Evolutionary conservation across 140 eudicot genomes (phyloP), one percentile per base, ranked within the genome.

Genomic region (Flaveria floridana): DNA sequence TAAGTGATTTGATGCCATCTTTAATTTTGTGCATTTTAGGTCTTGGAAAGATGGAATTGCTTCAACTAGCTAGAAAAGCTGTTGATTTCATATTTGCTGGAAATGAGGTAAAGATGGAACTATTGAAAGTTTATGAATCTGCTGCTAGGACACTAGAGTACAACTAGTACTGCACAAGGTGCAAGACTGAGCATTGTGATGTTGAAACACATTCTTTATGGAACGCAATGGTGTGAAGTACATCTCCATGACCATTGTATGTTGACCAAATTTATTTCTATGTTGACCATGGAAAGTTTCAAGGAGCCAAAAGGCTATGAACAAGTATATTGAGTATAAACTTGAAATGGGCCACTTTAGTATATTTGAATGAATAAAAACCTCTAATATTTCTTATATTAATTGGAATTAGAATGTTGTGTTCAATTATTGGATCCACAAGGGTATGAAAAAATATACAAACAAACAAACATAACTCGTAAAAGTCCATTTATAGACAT

Each of bases 71-170:
- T 51, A 84, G 82, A 80, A 75, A 81, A 37, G 91, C 90, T 14
- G 74, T 94, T 63, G 84, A 84, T 46, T 90, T 50, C 74, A 81
- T 88, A 76, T 94, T 85, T 76, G 99, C 94, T 25, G 90, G 82
- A 25, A 81, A 85, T 58, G 55, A 56, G 53, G 97, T 90, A 20
- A 85, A 88, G 78, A 37, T 30, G 76, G 87, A 88, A 80, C 76
- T 94, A 67, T 37, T 59, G 70, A 82, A 73, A 47, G 51, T 82
- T 15, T 94, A 85, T 73, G 81, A 81, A 25, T 79, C 84, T 2
- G 89, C 86, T 11, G 84, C 79, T 63, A 72, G 8, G 28, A 66
- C 62, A 52, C 82, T 89, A 34, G 78, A 74, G 58, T 77, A 68
- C 68, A 63, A 72, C 64, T 77, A 82, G 52, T 26, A 14, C 10